Conservation (phyloP, 1,284 basidiomycete species). For the Apiotrichum laibachii region DNA sequence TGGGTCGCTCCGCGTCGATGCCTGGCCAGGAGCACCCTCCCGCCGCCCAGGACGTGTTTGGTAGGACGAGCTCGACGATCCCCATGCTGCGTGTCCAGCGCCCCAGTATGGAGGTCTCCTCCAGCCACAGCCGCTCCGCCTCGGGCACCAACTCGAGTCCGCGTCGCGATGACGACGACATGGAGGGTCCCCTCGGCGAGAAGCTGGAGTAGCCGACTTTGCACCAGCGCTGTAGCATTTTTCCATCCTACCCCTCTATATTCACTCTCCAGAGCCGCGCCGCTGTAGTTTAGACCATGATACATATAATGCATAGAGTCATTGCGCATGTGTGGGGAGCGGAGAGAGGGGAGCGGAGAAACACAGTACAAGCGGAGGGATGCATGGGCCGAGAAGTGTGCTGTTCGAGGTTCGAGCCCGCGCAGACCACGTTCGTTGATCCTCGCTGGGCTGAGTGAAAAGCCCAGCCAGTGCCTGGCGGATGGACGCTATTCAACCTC, state of each 20-base stretch:
- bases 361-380: too few species aligned
- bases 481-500: too few species aligned
- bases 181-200: slow-evolving; percentile 1
- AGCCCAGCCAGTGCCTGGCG: neutral
- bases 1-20: neutral
- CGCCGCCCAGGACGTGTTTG: slow-evolving; percentile 12
- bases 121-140: neutral
- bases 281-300: neutral
- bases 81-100: slow-evolving; percentile 18
- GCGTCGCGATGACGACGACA: neutral
- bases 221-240: neutral
- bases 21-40: neutral
- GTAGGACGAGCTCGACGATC: slow-evolving; percentile 1
- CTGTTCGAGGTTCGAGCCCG: too few species aligned
- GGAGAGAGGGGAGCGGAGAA: too few species aligned
- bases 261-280: too few species aligned
- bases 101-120: slow-evolving; percentile 13
- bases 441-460: neutral
- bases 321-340: neutral
- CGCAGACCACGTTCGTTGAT: too few species aligned
- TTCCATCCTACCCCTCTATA: too few species aligned
- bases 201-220: neutral
- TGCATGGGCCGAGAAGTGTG: too few species aligned
- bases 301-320: neutral
- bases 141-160: neutral